These are phyloP conservation scores for Triticum timopheevii DNA, from an alignment of 176 grass and related monocot species.

Conservation along the genomic window DNA sequence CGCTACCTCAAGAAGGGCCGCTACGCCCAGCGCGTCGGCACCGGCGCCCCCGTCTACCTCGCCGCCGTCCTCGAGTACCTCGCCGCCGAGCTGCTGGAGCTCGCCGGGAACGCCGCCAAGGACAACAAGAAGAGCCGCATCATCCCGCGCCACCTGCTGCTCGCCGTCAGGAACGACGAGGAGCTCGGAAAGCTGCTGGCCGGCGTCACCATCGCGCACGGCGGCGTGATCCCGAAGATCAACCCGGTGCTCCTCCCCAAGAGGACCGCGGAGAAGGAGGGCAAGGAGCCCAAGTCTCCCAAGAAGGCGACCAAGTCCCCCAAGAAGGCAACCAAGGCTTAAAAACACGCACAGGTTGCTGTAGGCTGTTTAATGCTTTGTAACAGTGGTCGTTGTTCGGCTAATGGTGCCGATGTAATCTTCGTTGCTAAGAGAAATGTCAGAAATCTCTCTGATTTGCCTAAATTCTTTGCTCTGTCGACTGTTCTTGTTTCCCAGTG, in stretches of 20 bases:
- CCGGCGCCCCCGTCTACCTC: conserved; percentile 72
- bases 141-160: conserved; percentile 54
- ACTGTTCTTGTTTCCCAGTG: no score
- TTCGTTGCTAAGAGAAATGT: no score
- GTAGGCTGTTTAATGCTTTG: no score
- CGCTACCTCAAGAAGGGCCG: conserved; percentile 78
- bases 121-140: conserved; percentile 74
- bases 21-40: conserved; percentile 58
- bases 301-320: conserved; percentile 46
- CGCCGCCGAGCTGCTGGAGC: conserved; percentile 69
- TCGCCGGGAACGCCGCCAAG: conserved; percentile 56
- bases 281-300: conserved; percentile 41
- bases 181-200: conserved; percentile 58
- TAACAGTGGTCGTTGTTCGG: no score
- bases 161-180: conserved; percentile 64
- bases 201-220: conserved; percentile 61
- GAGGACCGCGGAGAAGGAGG: conserved; percentile 47
- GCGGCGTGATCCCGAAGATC: conserved; percentile 57
- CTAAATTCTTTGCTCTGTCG: no score
- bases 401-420: no score
- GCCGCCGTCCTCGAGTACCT: conserved; percentile 77
- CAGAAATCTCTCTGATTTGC: no score
- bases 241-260: conserved; percentile 58
- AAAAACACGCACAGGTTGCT: no score
- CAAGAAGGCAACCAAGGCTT: conserved; percentile 27